Evolutionary conservation across 768 basidiomycete species (phyloP).

Genomic region (Russula sp.): DNA sequence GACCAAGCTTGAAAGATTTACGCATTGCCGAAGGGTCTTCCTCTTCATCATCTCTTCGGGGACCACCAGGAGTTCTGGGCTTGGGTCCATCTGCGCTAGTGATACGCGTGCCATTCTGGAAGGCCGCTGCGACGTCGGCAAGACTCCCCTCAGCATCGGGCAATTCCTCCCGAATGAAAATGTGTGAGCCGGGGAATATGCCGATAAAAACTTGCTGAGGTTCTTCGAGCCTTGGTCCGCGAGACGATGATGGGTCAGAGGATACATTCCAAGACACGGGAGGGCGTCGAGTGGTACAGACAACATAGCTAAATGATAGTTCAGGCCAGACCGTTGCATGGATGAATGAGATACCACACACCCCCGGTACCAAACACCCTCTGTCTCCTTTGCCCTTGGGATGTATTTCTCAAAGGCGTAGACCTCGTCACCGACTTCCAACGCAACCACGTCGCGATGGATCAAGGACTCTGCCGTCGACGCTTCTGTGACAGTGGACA

Average conservation of each 20-base stretch:
- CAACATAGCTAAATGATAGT: constrained; percentile 65
- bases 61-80: constrained; percentile 53
- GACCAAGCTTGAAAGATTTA: constrained; percentile 69
- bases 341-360: constrained; percentile 38
- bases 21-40: constrained; percentile 46
- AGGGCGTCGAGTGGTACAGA: constrained; percentile 74
- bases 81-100: constrained; percentile 44
- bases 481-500: constrained; percentile 59
- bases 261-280: constrained; percentile 61
- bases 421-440: constrained; percentile 95
- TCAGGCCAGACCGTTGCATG: constrained; percentile 16
- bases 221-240: constrained; percentile 64
- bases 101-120: constrained; percentile 39
- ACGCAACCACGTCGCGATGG: constrained; percentile 72
- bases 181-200: constrained; percentile 89
- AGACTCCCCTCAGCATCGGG: constrained; percentile 86
- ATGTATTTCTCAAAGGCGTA: constrained; percentile 95
- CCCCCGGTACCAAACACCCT: constrained; percentile 92
- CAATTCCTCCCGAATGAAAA: constrained; percentile 81
- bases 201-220: constrained; percentile 89
- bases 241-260: constrained; percentile 55
- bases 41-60: constrained; percentile 64
- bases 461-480: constrained; percentile 60
- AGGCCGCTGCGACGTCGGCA: constrained; percentile 63
- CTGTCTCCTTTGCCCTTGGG: constrained; percentile 66